Base-by-base conservation (phyloP, 163 green algal genomes). In the Chloromonas sp. region DNA sequence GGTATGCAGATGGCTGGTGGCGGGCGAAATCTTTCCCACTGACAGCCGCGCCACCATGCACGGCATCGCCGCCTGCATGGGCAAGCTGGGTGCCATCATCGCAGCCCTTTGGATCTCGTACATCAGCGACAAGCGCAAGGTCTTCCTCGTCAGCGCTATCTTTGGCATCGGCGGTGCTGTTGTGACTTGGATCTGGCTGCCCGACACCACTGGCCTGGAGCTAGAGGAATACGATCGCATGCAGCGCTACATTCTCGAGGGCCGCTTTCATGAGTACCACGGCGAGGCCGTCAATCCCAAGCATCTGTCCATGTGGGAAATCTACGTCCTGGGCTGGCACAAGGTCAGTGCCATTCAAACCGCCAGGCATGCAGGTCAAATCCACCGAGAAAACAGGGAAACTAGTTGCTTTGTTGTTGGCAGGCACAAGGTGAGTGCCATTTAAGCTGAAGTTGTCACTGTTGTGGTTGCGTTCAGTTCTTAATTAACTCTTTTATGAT, bases 171-270 rank as follows among this genome's bases (percentile, higher is more conserved):
- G 2, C 58, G 85, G 81, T 14, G 60, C 15, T 1, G 11, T 85
- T 5, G 80, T 83, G 11, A 85, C 81, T 0, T 71, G 15, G 66
- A 79, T 87, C 15, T 87, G 60, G 71, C 59, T 95, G 3, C 90
- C 93, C 0, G 93, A 96, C 83, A 88, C 92, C 57, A 94, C 90
- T 5, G 86, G 83, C 3, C 90, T 96, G 61, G 90, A 95, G 86
- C 88, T 96, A 61, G 86, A 86, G 58, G 93, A 96, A 84, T 85
- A 86, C 58, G 88, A 94, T 83, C 79, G 85, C 71, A 82, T 87
- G 85, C 85, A 80, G 80, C 81, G 80, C 15, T 85, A 60, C 81
- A 60, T 84, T 2, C 79, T 84, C 15, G 84, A 84, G 62, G 84
- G 79, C 62, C 70, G 70, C 58, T 87, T 84, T 58, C 58, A 87